Evolutionary conservation across 495 filamentous ascomycete genomes (phyloP), one percentile per base, ranked within the genome.

Genomic region (Parathielavia hyrcaniae): DNA sequence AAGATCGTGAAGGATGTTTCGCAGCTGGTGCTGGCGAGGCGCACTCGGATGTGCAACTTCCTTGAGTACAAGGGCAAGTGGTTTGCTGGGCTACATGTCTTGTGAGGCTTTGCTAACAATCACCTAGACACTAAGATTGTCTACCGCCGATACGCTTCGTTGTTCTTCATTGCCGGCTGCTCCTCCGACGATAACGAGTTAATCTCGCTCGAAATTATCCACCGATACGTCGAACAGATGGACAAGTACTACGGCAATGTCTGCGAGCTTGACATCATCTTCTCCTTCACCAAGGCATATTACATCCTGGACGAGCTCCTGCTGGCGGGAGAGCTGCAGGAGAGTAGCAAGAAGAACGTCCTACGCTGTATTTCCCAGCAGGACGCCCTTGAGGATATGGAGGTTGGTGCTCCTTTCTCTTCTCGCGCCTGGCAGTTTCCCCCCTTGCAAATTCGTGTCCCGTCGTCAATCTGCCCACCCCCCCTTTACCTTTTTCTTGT

Each of bases 241-340:
- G 93, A 99, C 80, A 99, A 97, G 71, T 99, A 97, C 79, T 99
- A 99, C 70, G 93, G 93, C 71, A 99, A 99, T 74, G 93, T 99
- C 57, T 99, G 93, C 75, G 93, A 98, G 78, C 79, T 98, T 73
- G 93, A 98, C 80, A 77, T 98, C 74, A 95, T 98, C 60, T 98
- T 98, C 75, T 97, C 97, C 73, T 98, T 74, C 68, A 75, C 76
- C 62, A 77, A 96, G 86, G 93, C 97, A 55, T 98, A 98, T 75
- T 95, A 95, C 17, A 98, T 98, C 56, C 82, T 98, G 38, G 93
- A 98, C 70, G 93, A 98, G 72, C 90, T 98, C 53, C 95, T 81
- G 78, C 84, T 98, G 50, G 93, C 93, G 1, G 93, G 93, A 52
- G 93, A 98, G 79, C 90, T 98, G 60, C 89, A 98, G 75, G 93